Evolutionary conservation across 164 flowering plant species (phyloP), one percentile per base, ranked within the genome.

Genomic region (Liquidambar formosana): DNA sequence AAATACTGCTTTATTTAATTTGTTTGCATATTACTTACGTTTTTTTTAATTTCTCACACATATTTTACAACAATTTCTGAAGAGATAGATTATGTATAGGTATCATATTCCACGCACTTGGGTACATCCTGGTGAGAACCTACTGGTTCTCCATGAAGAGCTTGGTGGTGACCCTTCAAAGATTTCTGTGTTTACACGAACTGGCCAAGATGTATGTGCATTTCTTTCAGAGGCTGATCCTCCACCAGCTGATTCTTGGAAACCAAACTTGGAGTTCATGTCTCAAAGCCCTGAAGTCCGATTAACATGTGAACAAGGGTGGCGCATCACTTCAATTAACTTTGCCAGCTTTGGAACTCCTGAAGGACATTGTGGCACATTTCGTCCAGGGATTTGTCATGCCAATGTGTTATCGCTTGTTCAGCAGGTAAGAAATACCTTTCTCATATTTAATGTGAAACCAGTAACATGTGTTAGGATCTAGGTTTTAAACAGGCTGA

Each of bases 81-180:
- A 67, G 21, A 44, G n/a, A 28, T 54, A 21, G 12, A 48, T 61
- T 5, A 16, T 66, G 11, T 75, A 56, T 75, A 88, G 93, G 86
- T 86, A 86, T 56, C 89, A 88, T 70, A 52, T 88, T 45, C 93
- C 93, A 10, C 86, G 90, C 10, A 69, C 89, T 25, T 88, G 93
- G 93, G 74, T 88, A 28, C 73, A 80, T 56, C 51, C 89, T 25
- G 81, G 79, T 21, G 79, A 80, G 63, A 88, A 88, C 76, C 68
- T 86, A 10, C 69, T 85, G 54, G 89, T 86, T 27, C 72, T 86
- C 46, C 85, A 72, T 67, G 93, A 88, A 68, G 93, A 86, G 70
- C 69, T 84, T 16, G 86, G 90, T 0, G 93, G 93, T 27, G 88
- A 88, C 71, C 92, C 90, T 21, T 73, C 82, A 61, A 82, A 76